These are phyloP conservation scores for Lepidium africanum DNA, from an alignment of 345 rosid species.

Conservation along the genomic window DNA sequence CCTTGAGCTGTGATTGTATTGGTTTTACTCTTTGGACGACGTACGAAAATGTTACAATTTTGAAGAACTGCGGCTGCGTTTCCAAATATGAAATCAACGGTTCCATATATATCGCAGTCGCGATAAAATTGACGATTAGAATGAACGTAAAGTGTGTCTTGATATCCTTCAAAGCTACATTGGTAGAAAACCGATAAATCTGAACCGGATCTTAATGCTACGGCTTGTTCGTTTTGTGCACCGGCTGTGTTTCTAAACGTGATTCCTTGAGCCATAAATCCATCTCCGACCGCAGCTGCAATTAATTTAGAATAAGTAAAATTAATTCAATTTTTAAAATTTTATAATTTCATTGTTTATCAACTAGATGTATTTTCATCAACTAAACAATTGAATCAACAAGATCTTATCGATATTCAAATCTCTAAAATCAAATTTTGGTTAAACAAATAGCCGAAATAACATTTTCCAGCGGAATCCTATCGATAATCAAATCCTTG, in stretches of 20 bases:
- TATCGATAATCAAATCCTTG: too few species aligned
- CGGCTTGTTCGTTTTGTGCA: conserved; percentile 55
- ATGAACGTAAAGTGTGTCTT: conserved; percentile 62
- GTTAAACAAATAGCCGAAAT: too few species aligned
- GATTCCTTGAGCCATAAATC: conserved; percentile 50
- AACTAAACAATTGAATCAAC: too few species aligned
- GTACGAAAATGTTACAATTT: conserved; percentile 43
- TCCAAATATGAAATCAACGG: conserved; percentile 55
- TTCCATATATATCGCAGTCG: conserved; percentile 54
- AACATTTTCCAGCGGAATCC: too few species aligned
- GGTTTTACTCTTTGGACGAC: conserved; percentile 37
- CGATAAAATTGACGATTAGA: conserved; percentile 60
- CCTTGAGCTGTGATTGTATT: conserved; percentile 53
- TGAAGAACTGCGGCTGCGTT: conserved; percentile 55
- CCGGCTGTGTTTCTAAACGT: conserved; percentile 71
- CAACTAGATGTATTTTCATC: too few species aligned
- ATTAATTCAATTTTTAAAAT: too few species aligned
- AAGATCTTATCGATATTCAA: too few species aligned
- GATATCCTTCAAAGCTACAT: conserved; percentile 59
- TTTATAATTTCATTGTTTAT: too few species aligned
- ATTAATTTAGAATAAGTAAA: neutral
- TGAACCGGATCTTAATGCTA: conserved; percentile 60
- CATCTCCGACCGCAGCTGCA: conserved; percentile 57
- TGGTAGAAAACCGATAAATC: conserved; percentile 60
- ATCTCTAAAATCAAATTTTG: too few species aligned